Evolutionary conservation across 2,329 filamentous ascomycete species (phyloP).

Genomic region (Sporothrix curviconia): DNA sequence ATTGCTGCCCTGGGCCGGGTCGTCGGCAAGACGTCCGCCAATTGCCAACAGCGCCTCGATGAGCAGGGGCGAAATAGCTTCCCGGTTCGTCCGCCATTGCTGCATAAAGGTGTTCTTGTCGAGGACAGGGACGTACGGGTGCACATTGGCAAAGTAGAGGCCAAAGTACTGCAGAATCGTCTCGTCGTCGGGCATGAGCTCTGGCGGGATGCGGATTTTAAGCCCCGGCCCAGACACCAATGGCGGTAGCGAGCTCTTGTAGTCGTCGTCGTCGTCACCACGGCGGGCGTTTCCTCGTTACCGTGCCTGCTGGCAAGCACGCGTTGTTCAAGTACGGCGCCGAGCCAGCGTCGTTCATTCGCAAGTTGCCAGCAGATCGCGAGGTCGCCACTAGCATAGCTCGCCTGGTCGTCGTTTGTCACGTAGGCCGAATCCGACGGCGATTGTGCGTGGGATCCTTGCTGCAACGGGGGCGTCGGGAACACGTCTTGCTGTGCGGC

Average conservation of each 20-base stretch:
- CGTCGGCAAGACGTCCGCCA: constrained; percentile 73
- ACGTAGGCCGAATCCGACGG: constrained; percentile 46
- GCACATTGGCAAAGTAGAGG: constrained; percentile 83
- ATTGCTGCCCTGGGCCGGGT: constrained; percentile 82
- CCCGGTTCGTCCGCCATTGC: constrained; percentile 77
- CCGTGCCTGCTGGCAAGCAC: constrained; percentile 31
- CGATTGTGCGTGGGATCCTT: constrained; percentile 33
- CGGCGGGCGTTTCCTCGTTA: constrained; percentile 52
- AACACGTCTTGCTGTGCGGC: constrained; percentile 47
- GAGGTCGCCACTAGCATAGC: constrained; percentile 64
- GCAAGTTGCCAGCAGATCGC: constrained; percentile 79
- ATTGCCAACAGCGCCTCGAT: constrained; percentile 90
- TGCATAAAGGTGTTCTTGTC: constrained; percentile 78
- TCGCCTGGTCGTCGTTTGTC: constrained; percentile 37
- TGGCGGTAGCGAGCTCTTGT: constrained; percentile 62
- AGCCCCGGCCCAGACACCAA: constrained; percentile 62
- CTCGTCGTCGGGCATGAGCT: constrained; percentile 85
- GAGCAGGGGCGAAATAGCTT: constrained; percentile 81
- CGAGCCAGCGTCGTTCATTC: constrained; percentile 79
- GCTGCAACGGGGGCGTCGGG: constrained; percentile 46
- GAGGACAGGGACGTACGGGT: constrained; percentile 86
- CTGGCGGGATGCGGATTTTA: constrained; percentile 80
- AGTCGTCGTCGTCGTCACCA: constrained; percentile 68
- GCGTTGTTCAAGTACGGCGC: constrained; percentile 74
- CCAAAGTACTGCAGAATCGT: constrained; percentile 79